Base-by-base conservation (phyloP, 306 rosid genomes). In the Begonia fuchsioides region DNA sequence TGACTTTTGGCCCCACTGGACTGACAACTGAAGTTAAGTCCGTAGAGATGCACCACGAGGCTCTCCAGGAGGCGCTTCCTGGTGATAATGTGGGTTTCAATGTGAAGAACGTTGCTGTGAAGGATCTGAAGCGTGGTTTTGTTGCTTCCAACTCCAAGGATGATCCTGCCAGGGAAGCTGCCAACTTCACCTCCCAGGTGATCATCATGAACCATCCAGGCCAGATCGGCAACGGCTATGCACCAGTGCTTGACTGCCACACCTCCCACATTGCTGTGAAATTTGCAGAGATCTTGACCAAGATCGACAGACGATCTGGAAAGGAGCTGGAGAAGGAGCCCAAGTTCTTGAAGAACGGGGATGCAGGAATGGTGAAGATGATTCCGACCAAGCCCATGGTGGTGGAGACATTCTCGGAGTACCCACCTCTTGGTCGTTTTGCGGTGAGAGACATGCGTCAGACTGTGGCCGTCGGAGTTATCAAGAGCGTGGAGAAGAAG, bases 401-500 rank as follows among this genome's bases (percentile, higher is more conserved):
- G 14, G 77, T 71, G 9, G 77, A 71, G 61, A 66, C 77, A 6
- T 66, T 71, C 43, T 20, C 66, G 1, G 58, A 44, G 26, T 71
- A 71, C 43, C 76, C 77, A 2, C 72, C 76, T 8, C 72, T 71
- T 3, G 72, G 76, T 0, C 61, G 77, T 39, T 71, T 71, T 39
- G 72, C 72, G 1, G 75, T 69, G 32, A 59, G 75, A 55, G 75
- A 69, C 54, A 62, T 68, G 73, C 50, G 67, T 18, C 60, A 62
- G 67, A 62, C 60, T 3, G 60, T 62, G 2, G 67, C 67, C 15
- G 67, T 62, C 6, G 67, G 67, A 0, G 67, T 62, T 14, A 62
- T 62, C 55, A 62, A 62, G 49, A 43, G 18, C 11, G 78, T 74
- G 3, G 77, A 72, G 66, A 75, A 75, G 77, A 79, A 79, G 73